Evolutionary conservation across 352 stramenopile species (phyloP).

Genomic region (Pythium inflatum): DNA sequence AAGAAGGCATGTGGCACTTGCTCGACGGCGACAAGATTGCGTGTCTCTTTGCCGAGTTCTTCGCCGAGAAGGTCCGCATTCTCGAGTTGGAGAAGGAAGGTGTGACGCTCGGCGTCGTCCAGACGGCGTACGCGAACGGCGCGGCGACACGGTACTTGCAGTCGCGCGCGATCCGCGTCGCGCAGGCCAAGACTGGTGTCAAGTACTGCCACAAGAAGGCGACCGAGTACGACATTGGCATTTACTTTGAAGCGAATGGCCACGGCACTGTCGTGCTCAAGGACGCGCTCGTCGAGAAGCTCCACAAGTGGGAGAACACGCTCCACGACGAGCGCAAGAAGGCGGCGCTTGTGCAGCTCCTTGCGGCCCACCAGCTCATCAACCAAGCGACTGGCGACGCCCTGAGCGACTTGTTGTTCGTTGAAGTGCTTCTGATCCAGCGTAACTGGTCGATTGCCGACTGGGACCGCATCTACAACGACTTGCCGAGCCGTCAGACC

Average conservation of each 20-base stretch:
- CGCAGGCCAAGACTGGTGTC: constrained; percentile 96
- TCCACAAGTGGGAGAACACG: constrained; percentile 81
- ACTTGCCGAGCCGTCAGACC: constrained; percentile 92
- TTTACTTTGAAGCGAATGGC: constrained; percentile 99
- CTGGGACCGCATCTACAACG: constrained; percentile 95
- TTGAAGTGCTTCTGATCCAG: constrained; percentile 94
- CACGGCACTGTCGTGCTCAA: constrained; percentile 98
- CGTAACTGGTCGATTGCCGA: constrained; percentile 87
- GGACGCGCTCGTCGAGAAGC: constrained; percentile 80
- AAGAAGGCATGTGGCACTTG: constrained; percentile 77
- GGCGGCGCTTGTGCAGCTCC: constrained; percentile 79
- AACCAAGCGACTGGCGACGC: constrained; percentile 98
- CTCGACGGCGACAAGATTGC: constrained; percentile 99
- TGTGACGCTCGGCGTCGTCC: constrained; percentile 94
- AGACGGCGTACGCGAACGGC: constrained; percentile 99
- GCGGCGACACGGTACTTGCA: constrained; percentile 91
- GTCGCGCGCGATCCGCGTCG: constrained; percentile 69
- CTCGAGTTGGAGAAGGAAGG: constrained; percentile 74
- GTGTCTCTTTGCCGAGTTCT: constrained; percentile 94
- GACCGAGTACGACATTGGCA: constrained; percentile 96
- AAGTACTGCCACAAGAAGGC: constrained; percentile 98
- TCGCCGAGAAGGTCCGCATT: constrained; percentile 89
- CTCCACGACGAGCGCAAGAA: constrained; percentile 83
- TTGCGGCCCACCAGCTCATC: constrained; percentile 90
- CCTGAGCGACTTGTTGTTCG: constrained; percentile 96